Evolutionary conservation across 2,329 filamentous ascomycete species (phyloP), one percentile per base, ranked within the genome.

Genomic region (Zymoseptoria crescenta): DNA sequence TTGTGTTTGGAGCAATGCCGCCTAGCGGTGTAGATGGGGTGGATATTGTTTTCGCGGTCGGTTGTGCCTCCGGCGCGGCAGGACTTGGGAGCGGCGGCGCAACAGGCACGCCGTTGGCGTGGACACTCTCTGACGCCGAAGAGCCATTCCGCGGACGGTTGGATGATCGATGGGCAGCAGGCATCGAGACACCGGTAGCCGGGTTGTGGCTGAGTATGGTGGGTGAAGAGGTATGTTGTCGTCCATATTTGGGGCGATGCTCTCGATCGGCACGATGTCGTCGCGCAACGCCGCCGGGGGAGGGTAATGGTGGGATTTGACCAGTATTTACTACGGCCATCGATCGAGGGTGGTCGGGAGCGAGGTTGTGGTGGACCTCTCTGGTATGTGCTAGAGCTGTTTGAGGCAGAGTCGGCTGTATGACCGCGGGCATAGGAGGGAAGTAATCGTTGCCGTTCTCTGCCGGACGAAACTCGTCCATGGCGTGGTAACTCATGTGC

Each of bases 401-500:
- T 35, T 67, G 63, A 10, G 69, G 66, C 61, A 75, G 69, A 30
- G 76, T 74, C 8, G 75, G 76, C 29, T 76, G 73, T 9, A 72
- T 63, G 30, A 76, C 74, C 24, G 74, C 76, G 55, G 83, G 75
- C 81, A 85, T 87, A 21, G 87, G 87, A 30, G 90, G 88, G 68
- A 96, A 96, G 73, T 96, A 96, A 68, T 94, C 91, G 52, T 83
- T 83, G 27, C 86, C 87, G 59, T 79, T 81, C 71, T 93, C 88
- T 3, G 82, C 79, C 8, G 88, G 87, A 35, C 84, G 79, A 20
- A 78, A 76, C 21, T 89, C 86, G 28, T 91, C 87, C 62, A 79
- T 70, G 50, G 77, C 74, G 69, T 83, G 82, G 69, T 83, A 84
- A 61, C 78, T 77, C 52, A 79, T 75, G 48, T 75, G 70, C 52